Evolutionary conservation across 768 basidiomycete species (phyloP).

Genomic region (Imleria badia): DNA sequence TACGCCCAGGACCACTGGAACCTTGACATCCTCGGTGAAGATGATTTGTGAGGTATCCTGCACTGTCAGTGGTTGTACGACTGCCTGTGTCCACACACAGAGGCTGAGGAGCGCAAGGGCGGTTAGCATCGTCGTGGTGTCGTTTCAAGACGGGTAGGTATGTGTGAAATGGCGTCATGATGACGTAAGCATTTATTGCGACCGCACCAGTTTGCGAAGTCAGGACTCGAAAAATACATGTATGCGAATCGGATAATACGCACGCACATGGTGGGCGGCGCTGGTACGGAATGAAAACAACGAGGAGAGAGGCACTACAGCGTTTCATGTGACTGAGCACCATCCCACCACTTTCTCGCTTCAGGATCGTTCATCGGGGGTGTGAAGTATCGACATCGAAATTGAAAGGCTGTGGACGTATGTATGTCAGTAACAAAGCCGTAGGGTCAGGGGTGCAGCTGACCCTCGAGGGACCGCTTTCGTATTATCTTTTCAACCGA

Average conservation of each 20-base stretch:
- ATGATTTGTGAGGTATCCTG: constrained; percentile 19
- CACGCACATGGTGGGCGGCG: constrained; percentile 14
- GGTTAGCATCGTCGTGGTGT: constrained; percentile 24
- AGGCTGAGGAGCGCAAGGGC: constrained; percentile 18
- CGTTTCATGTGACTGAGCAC: constrained; percentile 35
- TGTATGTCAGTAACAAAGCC: constrained; percentile 20
- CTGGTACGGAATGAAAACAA: constrained; percentile 28
- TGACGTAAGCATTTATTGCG: constrained; percentile 25
- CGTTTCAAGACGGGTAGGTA: constrained; percentile 6
- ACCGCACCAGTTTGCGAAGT: too few species aligned
- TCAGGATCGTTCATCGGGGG: constrained; percentile 63
- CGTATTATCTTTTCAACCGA: constrained; percentile 71
- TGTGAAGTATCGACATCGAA: constrained; percentile 77
- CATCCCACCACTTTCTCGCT: constrained; percentile 56
- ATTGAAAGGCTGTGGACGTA: constrained; percentile 64
- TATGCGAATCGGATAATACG: constrained; percentile 10
- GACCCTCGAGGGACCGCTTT: constrained; percentile 69
- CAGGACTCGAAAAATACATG: constrained; percentile 11
- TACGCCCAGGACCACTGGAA: constrained; percentile 55
- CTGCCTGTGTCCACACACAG: constrained; percentile 13
- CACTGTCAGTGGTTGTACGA: constrained; percentile 15
- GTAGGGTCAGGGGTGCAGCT: constrained; percentile 26
- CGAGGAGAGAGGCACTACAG: constrained; percentile 31
- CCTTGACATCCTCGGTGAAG: constrained; percentile 35
- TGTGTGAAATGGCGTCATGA: constrained; percentile 22